Evolutionary conservation across 495 filamentous ascomycete species (phyloP), one percentile per base, ranked within the genome.

Genomic region (Tuber melanosporum): DNA sequence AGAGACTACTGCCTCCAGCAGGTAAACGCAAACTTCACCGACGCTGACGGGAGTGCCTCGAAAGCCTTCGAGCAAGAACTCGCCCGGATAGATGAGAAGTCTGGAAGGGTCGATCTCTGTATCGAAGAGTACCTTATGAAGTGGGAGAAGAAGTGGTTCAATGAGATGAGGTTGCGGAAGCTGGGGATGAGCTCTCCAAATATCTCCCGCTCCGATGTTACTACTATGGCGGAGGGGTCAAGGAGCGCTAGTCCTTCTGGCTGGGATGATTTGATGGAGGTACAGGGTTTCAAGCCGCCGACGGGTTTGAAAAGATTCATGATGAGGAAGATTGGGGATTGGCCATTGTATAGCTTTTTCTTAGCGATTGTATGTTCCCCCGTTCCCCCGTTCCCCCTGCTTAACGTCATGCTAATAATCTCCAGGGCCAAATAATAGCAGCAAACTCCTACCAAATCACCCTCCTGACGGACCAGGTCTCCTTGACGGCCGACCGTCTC

Each of bases 261-360:
- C 22, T 72, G 32, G 42, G 85, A 86, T 52, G 88, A 92, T 77
- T 93, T 92, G 81, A 82, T 89, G 76, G 86, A 93, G 44, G 89
- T 90, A 20, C 85, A 86, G 20, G 87, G 89, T 74, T 93, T 92
- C 83, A 85, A 89, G 70, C 89, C 91, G 44, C 91, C 91, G 5
- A 90, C 87, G 5, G 91, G 91, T 0, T 76, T 93, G 22, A 89
- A 87, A 78, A 90, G 88, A 72, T 46, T 85, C 46, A 73, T 88
- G 70, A 79, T 83, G 75, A 81, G 79, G 75, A 84, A 85, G 39
- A 76, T 87, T 66, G 83, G 86, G 26, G 89, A 91, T 78, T 94
- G 92, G 92, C 92, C 92, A 0, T 77, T 93, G 12, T 94, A 94
- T 84, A 89, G 91, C 8, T 87, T 94, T 75, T 85, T 93, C 62